phyloP scores from a whole-genome alignment of 2,329 filamentous ascomycete genomes.

The Davidsoniella eucalypti region DNA sequence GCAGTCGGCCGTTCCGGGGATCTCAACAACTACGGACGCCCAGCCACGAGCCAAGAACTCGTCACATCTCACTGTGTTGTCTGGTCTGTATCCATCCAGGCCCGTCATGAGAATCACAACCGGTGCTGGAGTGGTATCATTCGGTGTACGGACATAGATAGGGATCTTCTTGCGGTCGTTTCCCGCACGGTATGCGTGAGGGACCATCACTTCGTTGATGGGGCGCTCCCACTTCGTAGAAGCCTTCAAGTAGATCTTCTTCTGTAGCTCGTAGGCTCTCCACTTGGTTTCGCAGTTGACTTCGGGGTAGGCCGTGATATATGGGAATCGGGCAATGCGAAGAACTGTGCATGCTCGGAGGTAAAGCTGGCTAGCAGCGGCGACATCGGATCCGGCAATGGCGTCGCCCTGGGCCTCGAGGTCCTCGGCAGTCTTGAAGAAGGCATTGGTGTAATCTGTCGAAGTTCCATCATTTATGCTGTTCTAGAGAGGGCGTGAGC shows the following conservation, averaged over 20 bases:
- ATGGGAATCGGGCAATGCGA: slow-evolving; percentile 56
- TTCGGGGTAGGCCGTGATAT: slow-evolving; percentile 26
- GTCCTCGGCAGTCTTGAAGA: slow-evolving; percentile 43
- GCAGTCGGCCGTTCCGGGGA: slow-evolving; percentile 35
- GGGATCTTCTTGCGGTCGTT: slow-evolving; percentile 41
- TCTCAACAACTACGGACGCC: slow-evolving; percentile 45
- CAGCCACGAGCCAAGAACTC: slow-evolving; percentile 48
- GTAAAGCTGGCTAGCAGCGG: slow-evolving; percentile 44
- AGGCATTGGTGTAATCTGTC: slow-evolving; percentile 45
- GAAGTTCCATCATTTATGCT: slow-evolving; percentile 49
- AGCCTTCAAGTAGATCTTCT: slow-evolving; percentile 44
- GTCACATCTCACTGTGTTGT: slow-evolving; percentile 43
- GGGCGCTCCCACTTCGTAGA: slow-evolving; percentile 36
- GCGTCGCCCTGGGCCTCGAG: slow-evolving; percentile 38
- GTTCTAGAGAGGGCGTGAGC: slow-evolving; percentile 20
- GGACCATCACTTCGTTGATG: slow-evolving; percentile 43
- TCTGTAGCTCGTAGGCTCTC: slow-evolving; percentile 48
- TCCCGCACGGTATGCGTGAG: slow-evolving; percentile 33
- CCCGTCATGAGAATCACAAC: slow-evolving; percentile 43
- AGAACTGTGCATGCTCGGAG: slow-evolving; percentile 58
- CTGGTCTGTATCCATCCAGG: slow-evolving; percentile 45
- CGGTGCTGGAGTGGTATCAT: slow-evolving; percentile 24
- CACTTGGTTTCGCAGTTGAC: slow-evolving; percentile 33
- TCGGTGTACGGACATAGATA: slow-evolving; percentile 47
- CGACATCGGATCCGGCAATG: slow-evolving; percentile 28